Conservation (phyloP, 176 grass and related monocot species). For the Carex cristatella region DNA sequence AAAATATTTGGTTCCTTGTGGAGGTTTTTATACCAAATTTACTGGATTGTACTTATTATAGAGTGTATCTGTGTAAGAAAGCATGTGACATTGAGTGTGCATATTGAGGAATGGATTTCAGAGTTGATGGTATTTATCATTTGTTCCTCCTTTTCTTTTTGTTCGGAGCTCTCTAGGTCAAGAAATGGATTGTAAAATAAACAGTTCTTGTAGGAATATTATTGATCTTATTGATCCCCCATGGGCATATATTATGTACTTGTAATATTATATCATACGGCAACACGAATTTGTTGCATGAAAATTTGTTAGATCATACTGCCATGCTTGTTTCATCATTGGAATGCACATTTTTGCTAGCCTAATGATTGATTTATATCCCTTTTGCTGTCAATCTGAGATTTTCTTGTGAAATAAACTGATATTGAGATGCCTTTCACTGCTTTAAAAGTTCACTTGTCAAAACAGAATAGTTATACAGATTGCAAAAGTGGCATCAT, state of each 20-base stretch:
- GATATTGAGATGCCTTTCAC: background rate
- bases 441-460: background rate
- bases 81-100: background rate
- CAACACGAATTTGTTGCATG: background rate
- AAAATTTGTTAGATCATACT: background rate
- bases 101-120: background rate
- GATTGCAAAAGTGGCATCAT: background rate
- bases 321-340: background rate
- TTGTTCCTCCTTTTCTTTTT: background rate
- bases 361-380: background rate
- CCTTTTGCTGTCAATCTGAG: background rate
- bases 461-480: background rate
- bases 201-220: constrained; percentile 7
- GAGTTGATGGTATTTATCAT: constrained; percentile 2
- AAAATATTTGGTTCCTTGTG: background rate
- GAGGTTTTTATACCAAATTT: constrained; percentile 5
- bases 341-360: background rate
- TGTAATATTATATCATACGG: background rate
- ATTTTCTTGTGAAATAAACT: background rate
- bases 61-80: constrained; percentile 11
- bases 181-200: constrained; percentile 13
- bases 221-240: background rate
- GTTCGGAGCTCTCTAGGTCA: background rate
- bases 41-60: constrained; percentile 25
- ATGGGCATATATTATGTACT: background rate